Conservation (phyloP, 2,329 filamentous ascomycete species). For the Talaromyces piceae region DNA sequence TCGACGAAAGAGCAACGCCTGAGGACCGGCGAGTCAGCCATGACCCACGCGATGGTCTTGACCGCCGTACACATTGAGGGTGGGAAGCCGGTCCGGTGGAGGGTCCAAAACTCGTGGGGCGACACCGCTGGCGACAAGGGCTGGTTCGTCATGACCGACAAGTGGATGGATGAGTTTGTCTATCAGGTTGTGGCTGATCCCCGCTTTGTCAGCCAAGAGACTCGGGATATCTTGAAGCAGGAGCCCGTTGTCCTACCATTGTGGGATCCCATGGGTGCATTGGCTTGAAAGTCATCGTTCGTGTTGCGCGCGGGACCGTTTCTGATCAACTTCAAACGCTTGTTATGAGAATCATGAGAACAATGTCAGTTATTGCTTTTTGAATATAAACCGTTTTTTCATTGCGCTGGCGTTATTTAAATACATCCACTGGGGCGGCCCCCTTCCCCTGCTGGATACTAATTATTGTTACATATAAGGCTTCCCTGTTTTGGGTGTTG, state of each 20-base stretch:
- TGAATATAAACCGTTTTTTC: no score
- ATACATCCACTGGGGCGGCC: no score
- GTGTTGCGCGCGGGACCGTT: background rate
- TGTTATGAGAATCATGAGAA: background rate
- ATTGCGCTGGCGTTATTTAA: no score
- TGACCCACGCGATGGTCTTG: conserved; percentile 92
- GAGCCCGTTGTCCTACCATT: conserved; percentile 63
- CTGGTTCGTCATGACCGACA: conserved; percentile 84
- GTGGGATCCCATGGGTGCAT: conserved; percentile 73
- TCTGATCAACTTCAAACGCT: no score
- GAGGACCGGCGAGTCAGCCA: conserved; percentile 64
- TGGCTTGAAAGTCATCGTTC: conserved; percentile 44
- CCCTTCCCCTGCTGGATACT: no score
- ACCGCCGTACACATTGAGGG: conserved; percentile 74
- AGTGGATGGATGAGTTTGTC: conserved; percentile 71
- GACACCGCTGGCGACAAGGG: conserved; percentile 62
- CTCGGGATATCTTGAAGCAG: conserved; percentile 63
- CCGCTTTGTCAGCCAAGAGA: conserved; percentile 55
- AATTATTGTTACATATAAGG: no score
- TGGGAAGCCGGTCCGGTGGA: conserved; percentile 65
- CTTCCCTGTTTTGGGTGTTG: no score
- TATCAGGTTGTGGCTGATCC: conserved; percentile 83
- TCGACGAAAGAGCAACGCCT: conserved; percentile 71
- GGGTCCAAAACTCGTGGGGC: conserved; percentile 84
- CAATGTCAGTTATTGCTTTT: no score